Evolutionary conservation across 2,329 filamentous ascomycete species (phyloP).

Genomic region (Karstenula rhodostoma): DNA sequence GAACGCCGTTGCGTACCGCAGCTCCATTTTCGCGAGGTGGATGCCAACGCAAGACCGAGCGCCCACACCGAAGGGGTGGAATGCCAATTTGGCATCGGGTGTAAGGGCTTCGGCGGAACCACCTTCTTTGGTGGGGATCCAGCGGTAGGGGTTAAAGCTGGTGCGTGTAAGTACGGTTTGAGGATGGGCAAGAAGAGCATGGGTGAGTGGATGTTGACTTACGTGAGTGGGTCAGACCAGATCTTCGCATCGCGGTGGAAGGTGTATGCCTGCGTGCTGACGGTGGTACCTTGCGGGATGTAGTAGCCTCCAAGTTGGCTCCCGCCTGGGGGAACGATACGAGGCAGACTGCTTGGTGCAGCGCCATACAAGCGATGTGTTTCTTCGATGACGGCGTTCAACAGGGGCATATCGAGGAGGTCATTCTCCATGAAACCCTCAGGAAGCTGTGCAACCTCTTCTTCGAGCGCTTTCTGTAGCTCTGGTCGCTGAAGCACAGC

Average conservation of each 20-base stretch:
- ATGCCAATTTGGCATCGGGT: conserved; percentile 58
- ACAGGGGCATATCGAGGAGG: conserved; percentile 38
- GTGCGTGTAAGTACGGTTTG: not conserved
- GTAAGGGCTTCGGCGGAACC: conserved; percentile 34
- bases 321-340: conserved; percentile 46
- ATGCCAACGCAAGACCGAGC: conserved; percentile 74
- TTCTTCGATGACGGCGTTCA: conserved; percentile 51
- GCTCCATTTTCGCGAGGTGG: conserved; percentile 69
- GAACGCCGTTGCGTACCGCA: conserved; percentile 60
- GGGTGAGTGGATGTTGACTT: conserved; percentile 14
- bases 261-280: conserved; percentile 51
- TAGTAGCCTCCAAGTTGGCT: conserved; percentile 45
- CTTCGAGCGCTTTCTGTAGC: conserved; percentile 32
- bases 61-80: conserved; percentile 74
- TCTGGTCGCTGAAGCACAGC: conserved; percentile 35
- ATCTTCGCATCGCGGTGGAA: conserved; percentile 45
- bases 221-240: conserved; percentile 32
- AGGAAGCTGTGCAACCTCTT: conserved; percentile 29
- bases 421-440: conserved; percentile 31
- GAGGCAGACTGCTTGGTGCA: conserved; percentile 46
- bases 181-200: not conserved
- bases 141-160: conserved; percentile 45
- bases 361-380: conserved; percentile 49
- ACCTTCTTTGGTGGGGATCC: conserved; percentile 25
- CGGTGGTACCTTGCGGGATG: conserved; percentile 46